Percentiles rank a stretch among this genome's conserved stretches.
These are phyloP conservation scores for Eremochloa ophiuroides DNA, from an alignment of 176 grass and related monocot genomes.

Conservation along the genomic window DNA sequence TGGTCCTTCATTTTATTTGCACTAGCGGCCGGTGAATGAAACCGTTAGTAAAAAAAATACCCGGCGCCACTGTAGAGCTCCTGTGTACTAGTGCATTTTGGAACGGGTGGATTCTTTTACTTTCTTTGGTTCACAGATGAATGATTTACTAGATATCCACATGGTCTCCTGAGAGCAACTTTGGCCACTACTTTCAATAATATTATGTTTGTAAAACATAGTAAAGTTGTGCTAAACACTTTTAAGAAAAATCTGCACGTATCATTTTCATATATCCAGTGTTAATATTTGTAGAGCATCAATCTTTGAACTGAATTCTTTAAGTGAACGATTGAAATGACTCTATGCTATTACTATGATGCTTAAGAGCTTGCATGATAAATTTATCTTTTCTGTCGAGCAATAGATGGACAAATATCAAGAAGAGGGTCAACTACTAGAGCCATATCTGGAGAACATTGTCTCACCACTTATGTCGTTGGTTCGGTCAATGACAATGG, in stretches of 20 bases:
- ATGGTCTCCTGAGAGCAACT: neutral
- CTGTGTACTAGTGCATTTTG: too few relatives aligned
- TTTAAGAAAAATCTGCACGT: neutral
- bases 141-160: neutral
- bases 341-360: slow-evolving; percentile 14
- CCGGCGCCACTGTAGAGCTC: too few relatives aligned
- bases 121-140: neutral
- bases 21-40: too few relatives aligned
- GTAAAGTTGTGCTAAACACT: neutral
- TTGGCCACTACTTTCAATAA: neutral
- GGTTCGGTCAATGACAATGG: slow-evolving; percentile 62
- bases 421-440: slow-evolving; percentile 91
- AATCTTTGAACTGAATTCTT: slow-evolving; percentile 9
- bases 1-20: too few relatives aligned
- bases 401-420: slow-evolving; percentile 97
- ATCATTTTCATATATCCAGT: neutral
- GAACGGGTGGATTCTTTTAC: neutral
- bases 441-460: slow-evolving; percentile 84
- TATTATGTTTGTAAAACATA: neutral
- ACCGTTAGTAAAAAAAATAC: too few relatives aligned
- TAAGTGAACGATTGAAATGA: neutral
- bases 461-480: slow-evolving; percentile 71
- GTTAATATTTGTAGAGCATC: neutral
- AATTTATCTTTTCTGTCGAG: neutral
- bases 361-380: slow-evolving; percentile 6